phyloP scores from a whole-genome alignment of 139 green algal species.

The Chara braunii region DNA sequence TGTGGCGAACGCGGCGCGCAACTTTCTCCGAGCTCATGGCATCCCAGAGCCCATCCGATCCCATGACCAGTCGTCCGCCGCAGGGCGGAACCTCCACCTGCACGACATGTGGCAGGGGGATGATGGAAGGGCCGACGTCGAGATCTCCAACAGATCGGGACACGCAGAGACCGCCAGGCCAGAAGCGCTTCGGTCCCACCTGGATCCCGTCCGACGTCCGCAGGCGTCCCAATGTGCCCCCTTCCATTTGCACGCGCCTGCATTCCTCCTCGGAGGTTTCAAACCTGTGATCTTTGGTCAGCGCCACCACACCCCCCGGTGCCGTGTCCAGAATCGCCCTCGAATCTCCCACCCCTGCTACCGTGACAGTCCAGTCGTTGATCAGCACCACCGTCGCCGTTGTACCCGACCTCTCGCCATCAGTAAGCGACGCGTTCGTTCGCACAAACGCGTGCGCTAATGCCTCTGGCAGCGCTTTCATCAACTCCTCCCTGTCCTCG shows the following conservation, averaged over 20 bases:
- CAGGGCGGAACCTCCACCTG: constrained; percentile 57
- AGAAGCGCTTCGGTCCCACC: constrained; percentile 77
- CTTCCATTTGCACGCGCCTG: not conserved
- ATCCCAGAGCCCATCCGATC: constrained; percentile 82
- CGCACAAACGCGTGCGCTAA: constrained; percentile 6
- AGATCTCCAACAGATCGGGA: constrained; percentile 75
- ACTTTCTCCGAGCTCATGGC: constrained; percentile 53
- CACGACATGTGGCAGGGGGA: constrained; percentile 72
- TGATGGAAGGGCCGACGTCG: constrained; percentile 68
- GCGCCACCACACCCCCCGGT: constrained; percentile 1
- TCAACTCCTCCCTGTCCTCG: not conserved
- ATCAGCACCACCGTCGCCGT: constrained; percentile 56
- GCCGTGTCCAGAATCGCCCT: constrained; percentile 67
- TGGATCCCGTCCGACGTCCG: constrained; percentile 2
- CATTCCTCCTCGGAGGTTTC: constrained; percentile 17
- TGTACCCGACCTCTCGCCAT: constrained; percentile 28
- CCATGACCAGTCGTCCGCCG: constrained; percentile 68
- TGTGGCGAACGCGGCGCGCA: constrained; percentile 46
- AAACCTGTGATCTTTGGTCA: constrained; percentile 53
- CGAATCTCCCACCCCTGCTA: constrained; percentile 80
- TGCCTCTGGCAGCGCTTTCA: not conserved
- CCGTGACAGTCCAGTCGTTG: constrained; percentile 67
- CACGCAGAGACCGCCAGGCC: constrained; percentile 83
- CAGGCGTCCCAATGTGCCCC: not conserved
- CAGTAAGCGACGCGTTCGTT: constrained; percentile 1